phyloP scores from a whole-genome alignment of 306 rosid genomes.

The Glycine soja region DNA sequence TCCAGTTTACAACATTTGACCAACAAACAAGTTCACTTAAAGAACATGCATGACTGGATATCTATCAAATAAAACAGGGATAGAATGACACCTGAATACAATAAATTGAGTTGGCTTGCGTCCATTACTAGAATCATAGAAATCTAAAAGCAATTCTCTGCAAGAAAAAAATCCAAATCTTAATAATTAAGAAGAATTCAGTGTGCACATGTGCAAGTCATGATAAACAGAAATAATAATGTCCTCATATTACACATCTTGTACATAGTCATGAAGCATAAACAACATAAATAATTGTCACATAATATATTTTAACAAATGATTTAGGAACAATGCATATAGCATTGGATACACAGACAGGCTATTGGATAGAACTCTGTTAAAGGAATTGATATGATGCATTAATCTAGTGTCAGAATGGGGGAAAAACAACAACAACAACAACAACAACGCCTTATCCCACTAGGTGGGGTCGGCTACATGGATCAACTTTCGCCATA shows the following conservation, averaged over 20 bases:
- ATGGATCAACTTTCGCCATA: no score
- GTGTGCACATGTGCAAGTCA: slow-evolving; percentile 11
- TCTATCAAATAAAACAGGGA: slow-evolving; percentile 21
- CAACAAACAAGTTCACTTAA: no score
- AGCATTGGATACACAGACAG: no score
- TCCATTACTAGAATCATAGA: slow-evolving; percentile 67
- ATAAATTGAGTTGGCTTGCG: slow-evolving; percentile 83
- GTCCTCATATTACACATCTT: neutral
- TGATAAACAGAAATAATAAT: slow-evolving; percentile 31
- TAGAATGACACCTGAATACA: slow-evolving; percentile 76
- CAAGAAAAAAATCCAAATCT: slow-evolving; percentile 41
- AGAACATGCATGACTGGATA: neutral
- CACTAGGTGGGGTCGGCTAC: no score
- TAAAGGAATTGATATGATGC: neutral
- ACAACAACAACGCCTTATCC: no score
- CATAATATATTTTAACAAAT: neutral
- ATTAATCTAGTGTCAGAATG: neutral
- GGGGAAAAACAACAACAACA: no score
- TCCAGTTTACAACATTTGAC: no score
- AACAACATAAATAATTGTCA: neutral
- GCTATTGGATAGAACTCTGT: no score
- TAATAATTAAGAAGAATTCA: slow-evolving; percentile 24
- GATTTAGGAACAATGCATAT: neutral
- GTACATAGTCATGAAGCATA: slow-evolving; percentile 22
- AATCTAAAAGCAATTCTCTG: slow-evolving; percentile 93